Conservation (phyloP, 495 filamentous ascomycete genomes). For the Penicillium bialowiezense region DNA sequence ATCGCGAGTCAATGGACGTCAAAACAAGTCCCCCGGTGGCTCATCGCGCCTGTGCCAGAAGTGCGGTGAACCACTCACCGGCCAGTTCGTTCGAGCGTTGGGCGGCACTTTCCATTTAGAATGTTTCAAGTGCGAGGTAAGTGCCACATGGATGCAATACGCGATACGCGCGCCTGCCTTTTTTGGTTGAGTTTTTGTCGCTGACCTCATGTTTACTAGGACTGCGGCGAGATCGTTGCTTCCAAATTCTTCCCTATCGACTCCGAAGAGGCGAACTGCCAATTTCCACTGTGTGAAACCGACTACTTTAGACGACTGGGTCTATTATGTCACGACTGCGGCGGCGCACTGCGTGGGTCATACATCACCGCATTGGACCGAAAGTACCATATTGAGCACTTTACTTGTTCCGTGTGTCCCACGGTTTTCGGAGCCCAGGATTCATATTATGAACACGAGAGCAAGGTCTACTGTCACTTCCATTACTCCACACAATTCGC, state of each 20-base stretch:
- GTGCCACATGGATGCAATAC: too few relatives aligned
- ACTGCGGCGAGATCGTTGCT: slow-evolving; percentile 93
- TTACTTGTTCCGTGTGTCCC: slow-evolving; percentile 95
- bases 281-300: slow-evolving; percentile 95
- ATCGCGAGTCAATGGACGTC: slow-evolving; percentile 44
- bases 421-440: slow-evolving; percentile 97
- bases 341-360: slow-evolving; percentile 89
- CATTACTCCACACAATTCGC: slow-evolving; percentile 99
- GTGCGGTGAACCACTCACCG: slow-evolving; percentile 79
- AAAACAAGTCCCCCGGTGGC: slow-evolving; percentile 39
- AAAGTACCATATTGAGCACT: slow-evolving; percentile 99
- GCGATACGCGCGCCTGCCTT: too few relatives aligned
- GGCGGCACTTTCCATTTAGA: slow-evolving; percentile 94
- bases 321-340: slow-evolving; percentile 87
- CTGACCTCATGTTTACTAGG: slow-evolving; percentile 58
- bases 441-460: slow-evolving; percentile 97
- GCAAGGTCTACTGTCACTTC: slow-evolving; percentile 96
- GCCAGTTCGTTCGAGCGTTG: slow-evolving; percentile 92
- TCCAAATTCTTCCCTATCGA: slow-evolving; percentile 98
- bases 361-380: slow-evolving; percentile 97
- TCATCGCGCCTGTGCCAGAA: slow-evolving; percentile 73
- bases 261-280: slow-evolving; percentile 75
- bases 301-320: slow-evolving; percentile 96
- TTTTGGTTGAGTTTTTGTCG: too few relatives aligned
- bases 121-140: slow-evolving; percentile 95